Evolutionary conservation across 768 basidiomycete genomes (phyloP).

Genomic region (Panellus pusillus): DNA sequence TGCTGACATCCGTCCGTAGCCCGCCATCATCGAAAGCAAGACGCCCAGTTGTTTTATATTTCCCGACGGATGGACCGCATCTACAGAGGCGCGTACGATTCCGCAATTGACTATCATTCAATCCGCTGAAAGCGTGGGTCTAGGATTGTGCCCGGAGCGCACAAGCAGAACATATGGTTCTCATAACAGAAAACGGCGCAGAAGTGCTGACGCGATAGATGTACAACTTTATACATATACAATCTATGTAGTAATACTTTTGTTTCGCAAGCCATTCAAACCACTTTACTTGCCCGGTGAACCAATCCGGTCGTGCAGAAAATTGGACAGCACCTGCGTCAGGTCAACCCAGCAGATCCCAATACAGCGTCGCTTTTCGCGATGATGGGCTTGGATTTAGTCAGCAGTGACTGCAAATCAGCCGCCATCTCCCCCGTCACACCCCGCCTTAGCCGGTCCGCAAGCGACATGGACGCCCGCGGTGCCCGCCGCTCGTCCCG

Average conservation of each 20-base stretch:
- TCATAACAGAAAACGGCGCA: constrained; percentile 77
- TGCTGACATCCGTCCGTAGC: constrained; percentile 40
- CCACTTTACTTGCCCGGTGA: constrained; percentile 32
- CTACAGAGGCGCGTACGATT: constrained; percentile 62
- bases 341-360: constrained; percentile 54
- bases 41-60: constrained; percentile 73
- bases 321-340: constrained; percentile 57
- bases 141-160: constrained; percentile 82
- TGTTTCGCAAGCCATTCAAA: neutral
- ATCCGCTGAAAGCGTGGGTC: neutral
- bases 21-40: constrained; percentile 73
- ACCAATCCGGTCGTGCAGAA: constrained; percentile 63
- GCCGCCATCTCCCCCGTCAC: constrained; percentile 80
- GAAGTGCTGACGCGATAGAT: constrained; percentile 66
- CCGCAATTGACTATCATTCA: neutral
- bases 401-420: constrained; percentile 67
- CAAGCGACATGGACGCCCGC: constrained; percentile 51
- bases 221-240: too few species aligned
- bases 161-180: constrained; percentile 86
- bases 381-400: constrained; percentile 63
- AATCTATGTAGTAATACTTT: constrained; percentile 16
- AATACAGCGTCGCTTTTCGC: constrained; percentile 54
- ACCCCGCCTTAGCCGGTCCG: constrained; percentile 67
- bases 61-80: constrained; percentile 93
- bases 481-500: constrained; percentile 42